A percentile compares a stretch with the other conserved stretches of the same genome.
These are phyloP conservation scores for Allium sativum DNA, from an alignment of 106 monocot species.

Conservation along the genomic window DNA sequence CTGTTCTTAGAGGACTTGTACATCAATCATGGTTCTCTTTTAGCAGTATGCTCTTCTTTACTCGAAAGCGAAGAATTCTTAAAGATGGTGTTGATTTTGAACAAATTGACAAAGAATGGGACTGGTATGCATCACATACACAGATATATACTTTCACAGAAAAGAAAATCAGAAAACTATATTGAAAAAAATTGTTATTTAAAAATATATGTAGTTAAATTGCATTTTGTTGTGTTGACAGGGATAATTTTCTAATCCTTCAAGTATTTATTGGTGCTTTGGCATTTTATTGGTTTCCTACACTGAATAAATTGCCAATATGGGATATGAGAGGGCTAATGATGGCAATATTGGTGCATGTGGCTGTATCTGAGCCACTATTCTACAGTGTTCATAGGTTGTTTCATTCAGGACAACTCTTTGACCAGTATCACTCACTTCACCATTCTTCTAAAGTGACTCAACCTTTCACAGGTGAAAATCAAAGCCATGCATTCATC, in stretches of 20 bases:
- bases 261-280: slow-evolving; percentile 46
- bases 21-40: slow-evolving; percentile 45
- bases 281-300: slow-evolving; percentile 37
- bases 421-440: slow-evolving; percentile 52
- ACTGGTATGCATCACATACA: slow-evolving; percentile 39
- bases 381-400: slow-evolving; percentile 42
- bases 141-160: background rate
- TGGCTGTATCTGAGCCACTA: slow-evolving; percentile 13
- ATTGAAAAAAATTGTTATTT: no score
- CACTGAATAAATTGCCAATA: slow-evolving; percentile 19
- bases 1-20: slow-evolving; percentile 28
- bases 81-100: slow-evolving; percentile 56
- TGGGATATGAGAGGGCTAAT: slow-evolving; percentile 27
- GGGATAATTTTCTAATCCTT: slow-evolving; percentile 85
- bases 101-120: slow-evolving; percentile 78
- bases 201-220: no score
- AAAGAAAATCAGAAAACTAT: background rate
- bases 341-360: slow-evolving; percentile 6
- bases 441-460: slow-evolving; percentile 67
- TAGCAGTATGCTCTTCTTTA: slow-evolving; percentile 72
- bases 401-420: slow-evolving; percentile 46
- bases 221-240: slow-evolving; percentile 9
- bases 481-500: background rate
- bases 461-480: slow-evolving; percentile 67
- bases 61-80: slow-evolving; percentile 36